phyloP scores from a whole-genome alignment of 148 eudicot genomes.

The Rhododendron mucronatum region DNA sequence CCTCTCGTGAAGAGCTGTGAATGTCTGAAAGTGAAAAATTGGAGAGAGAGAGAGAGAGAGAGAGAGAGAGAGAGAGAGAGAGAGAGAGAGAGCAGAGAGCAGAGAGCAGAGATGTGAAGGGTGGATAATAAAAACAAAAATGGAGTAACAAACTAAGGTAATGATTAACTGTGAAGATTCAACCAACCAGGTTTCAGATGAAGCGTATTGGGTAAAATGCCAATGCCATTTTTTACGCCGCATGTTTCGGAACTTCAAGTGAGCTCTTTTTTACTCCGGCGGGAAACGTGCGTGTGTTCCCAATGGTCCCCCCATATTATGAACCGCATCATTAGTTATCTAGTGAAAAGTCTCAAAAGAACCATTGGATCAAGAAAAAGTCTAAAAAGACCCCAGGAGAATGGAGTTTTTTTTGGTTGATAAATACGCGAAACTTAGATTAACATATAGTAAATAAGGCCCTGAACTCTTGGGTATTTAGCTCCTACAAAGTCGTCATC shows the following conservation, averaged over 20 bases:
- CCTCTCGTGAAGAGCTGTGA: not conserved
- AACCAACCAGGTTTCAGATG: not conserved
- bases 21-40: not conserved
- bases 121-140: too few species aligned
- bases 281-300: not conserved
- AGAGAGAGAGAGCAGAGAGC: too few species aligned
- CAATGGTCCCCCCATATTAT: not conserved
- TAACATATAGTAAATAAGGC: too few species aligned
- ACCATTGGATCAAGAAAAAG: not conserved
- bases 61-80: too few species aligned
- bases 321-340: not conserved
- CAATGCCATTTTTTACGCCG: conserved; percentile 16
- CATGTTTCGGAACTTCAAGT: conserved; percentile 15
- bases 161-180: not conserved
- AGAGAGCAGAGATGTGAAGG: not conserved
- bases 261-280: not conserved
- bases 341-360: not conserved
- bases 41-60: not conserved
- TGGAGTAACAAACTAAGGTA: not conserved
- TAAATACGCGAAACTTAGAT: too few species aligned
- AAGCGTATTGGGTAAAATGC: not conserved
- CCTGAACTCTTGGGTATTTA: too few species aligned
- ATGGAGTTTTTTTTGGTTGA: too few species aligned
- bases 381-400: too few species aligned
- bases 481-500: too few species aligned